Conservation (phyloP, 305 asterid species). For the Caryopteris hybrid region DNA sequence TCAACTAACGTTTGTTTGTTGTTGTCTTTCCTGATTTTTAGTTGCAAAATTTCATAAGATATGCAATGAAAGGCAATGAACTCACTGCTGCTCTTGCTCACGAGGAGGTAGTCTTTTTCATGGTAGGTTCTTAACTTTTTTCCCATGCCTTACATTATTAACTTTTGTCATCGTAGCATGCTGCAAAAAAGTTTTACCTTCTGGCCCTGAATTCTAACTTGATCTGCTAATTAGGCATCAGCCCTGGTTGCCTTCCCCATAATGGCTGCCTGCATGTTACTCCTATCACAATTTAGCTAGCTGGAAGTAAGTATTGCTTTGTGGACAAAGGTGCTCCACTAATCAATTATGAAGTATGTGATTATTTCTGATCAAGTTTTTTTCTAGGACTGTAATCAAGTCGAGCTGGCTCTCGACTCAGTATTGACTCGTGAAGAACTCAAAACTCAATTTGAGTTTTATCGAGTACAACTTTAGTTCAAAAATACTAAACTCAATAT, state of each 20-base stretch:
- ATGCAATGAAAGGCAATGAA: constrained; percentile 44
- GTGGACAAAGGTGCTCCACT: constrained; percentile 17
- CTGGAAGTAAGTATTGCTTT: constrained; percentile 6
- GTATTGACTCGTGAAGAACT: background rate
- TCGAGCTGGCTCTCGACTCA: background rate
- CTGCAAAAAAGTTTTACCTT: background rate
- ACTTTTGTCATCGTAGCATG: background rate
- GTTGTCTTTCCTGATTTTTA: constrained; percentile 10
- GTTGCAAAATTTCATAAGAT: constrained; percentile 66
- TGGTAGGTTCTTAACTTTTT: constrained; percentile 39
- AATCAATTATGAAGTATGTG: background rate
- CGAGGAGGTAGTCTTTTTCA: constrained; percentile 67
- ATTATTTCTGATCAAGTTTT: background rate
- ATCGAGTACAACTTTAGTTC: background rate
- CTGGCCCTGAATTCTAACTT: constrained; percentile 13
- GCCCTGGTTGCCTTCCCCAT: constrained; percentile 60
- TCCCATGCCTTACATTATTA: background rate
- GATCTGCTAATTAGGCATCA: constrained; percentile 53
- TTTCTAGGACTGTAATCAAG: background rate
- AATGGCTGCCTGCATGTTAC: constrained; percentile 44
- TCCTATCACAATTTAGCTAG: constrained; percentile 47
- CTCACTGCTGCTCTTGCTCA: constrained; percentile 59
- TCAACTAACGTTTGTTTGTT: background rate
- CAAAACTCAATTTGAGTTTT: no score
- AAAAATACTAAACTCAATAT: background rate